Base-by-base conservation (phyloP, 2,329 filamentous ascomycete species). In the Colletotrichum acutatum region DNA sequence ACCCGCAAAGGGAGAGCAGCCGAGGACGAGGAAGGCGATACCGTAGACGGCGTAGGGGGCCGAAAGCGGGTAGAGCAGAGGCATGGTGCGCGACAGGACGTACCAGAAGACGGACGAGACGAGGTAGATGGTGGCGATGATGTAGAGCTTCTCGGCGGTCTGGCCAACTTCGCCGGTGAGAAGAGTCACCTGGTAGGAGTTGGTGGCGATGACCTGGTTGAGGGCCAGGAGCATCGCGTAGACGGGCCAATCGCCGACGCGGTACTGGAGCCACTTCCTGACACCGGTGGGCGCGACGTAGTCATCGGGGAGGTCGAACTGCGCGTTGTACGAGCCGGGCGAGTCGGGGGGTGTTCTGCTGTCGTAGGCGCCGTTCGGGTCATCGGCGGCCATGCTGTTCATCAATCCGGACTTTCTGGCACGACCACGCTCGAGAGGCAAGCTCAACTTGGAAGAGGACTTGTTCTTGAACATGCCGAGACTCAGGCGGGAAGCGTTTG, bases 141-240 rank as follows among this genome's bases (percentile, higher is more conserved):
- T 84, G 80, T 92, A 92, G 1, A 92, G 83, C 77, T 90, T 89
- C 42, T 82, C 80, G 5, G 90, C 88, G 1, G 87, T 86, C 78
- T 92, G 86, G 68, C 89, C 90, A 32, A 90, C 84, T 76, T 90
- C 87, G n/a, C 91, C 91, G 0, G 90, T 90, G 30, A 93, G 84
- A n/a, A 93, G 84, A 0, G 90, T 91, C 76, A 93, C 90, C 77
- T 93, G 91, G 80, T 92, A 92, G 0, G 90, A 92, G 80, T 91
- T 92, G 68, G 90, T 89, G 1, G 90, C 89, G 62, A 92, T 88
- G 74, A 92, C 89, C 77, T 92, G 90, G 37, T 90, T 89, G 42
- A 91, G 83, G 16, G 89, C 90, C 22, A 92, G 85, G 42, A 92
- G 84, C 74, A 92, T 84, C 2, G 89, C 87, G 78, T 92, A 92